Percentiles rank a stretch among this genome's conserved stretches.
phyloP scores from a whole-genome alignment of 1,284 basidiomycete species.

The Ceratobasidium sp. region DNA sequence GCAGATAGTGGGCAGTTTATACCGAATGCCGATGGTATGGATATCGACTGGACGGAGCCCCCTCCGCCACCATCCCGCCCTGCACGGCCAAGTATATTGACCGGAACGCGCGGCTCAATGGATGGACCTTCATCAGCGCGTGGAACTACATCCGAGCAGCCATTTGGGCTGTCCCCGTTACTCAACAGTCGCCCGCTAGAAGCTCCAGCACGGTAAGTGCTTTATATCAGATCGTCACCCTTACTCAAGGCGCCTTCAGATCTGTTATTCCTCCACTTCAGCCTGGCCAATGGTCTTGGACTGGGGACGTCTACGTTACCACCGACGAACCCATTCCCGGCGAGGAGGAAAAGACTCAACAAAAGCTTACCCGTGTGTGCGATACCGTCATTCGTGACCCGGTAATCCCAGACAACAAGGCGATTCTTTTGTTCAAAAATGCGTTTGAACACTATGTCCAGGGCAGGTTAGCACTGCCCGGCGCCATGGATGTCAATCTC shows the following conservation, averaged over 20 bases:
- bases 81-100: not conserved
- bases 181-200: not conserved
- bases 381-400: constrained; percentile 18
- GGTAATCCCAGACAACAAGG: not conserved
- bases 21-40: too few relatives aligned
- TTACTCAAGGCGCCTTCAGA: not conserved
- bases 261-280: not conserved
- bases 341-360: not conserved
- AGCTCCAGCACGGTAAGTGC: not conserved
- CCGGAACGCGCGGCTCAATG: not conserved
- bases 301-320: constrained; percentile 20
- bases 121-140: not conserved
- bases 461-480: not conserved
- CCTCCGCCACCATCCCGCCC: not conserved
- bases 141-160: not conserved
- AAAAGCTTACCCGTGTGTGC: constrained; percentile 1
- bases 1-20: too few relatives aligned
- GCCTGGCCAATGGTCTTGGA: constrained; percentile 18
- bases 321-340: not conserved
- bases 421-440: not conserved
- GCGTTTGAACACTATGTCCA: constrained; percentile 3
- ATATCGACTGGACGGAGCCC: not conserved
- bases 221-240: not conserved
- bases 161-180: not conserved
- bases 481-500: constrained; percentile 12